Evolutionary conservation across 2,329 filamentous ascomycete genomes (phyloP).

Genomic region (Ophiocordyceps camponoti-rufipedis): DNA sequence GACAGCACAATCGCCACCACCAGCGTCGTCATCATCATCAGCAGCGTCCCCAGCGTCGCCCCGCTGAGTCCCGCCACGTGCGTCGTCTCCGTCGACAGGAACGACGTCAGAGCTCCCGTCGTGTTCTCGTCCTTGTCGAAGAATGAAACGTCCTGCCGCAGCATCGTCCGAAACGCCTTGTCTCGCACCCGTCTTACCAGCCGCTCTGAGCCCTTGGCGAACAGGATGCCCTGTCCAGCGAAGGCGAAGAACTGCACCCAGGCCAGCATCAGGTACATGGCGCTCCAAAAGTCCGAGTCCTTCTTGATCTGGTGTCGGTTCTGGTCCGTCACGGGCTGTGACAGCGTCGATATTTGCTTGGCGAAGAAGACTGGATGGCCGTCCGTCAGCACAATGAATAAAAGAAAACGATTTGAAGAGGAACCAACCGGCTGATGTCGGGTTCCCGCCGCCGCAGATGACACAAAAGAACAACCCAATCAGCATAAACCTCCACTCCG

Average conservation of each 20-base stretch:
- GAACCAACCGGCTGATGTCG: constrained; percentile 23
- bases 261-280: constrained; percentile 78
- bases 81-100: constrained; percentile 35
- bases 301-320: constrained; percentile 40
- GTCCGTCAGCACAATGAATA: too few species aligned
- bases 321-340: constrained; percentile 27
- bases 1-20: constrained; percentile 46
- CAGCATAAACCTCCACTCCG: constrained; percentile 55
- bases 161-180: constrained; percentile 41
- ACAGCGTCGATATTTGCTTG: constrained; percentile 63
- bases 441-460: constrained; percentile 68
- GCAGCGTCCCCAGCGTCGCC: constrained; percentile 43
- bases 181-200: constrained; percentile 72
- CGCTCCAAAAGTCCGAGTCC: constrained; percentile 68
- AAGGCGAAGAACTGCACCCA: constrained; percentile 55
- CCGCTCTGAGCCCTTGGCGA: constrained; percentile 66
- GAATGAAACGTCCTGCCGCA: constrained; percentile 40
- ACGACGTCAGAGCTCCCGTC: constrained; percentile 39
- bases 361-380: constrained; percentile 70
- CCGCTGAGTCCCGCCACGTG: constrained; percentile 45
- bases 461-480: constrained; percentile 55
- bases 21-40: constrained; percentile 46
- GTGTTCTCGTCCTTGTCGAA: constrained; percentile 44
- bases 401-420: too few species aligned
- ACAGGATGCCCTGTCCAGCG: constrained; percentile 24